These are phyloP conservation scores for Globisporangium sylvaticum DNA, from an alignment of 352 stramenopile genomes.

Conservation along the genomic window DNA sequence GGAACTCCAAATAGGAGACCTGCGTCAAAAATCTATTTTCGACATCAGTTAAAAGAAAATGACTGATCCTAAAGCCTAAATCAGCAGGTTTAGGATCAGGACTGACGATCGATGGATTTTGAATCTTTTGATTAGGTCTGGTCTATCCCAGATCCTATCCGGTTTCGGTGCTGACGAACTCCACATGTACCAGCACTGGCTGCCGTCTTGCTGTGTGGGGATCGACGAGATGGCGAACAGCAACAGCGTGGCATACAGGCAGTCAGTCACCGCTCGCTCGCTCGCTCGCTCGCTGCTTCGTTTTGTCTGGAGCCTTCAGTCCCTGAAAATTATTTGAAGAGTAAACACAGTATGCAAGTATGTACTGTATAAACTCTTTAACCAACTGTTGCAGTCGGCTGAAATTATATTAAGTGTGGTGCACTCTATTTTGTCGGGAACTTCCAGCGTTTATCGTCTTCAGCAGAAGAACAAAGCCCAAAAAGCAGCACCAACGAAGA, in stretches of 20 bases:
- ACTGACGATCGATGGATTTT: background rate
- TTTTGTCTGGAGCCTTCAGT: no score
- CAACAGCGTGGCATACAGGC: background rate
- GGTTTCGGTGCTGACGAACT: no score
- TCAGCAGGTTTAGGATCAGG: background rate
- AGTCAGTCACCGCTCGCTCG: no score
- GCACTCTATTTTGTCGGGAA: background rate
- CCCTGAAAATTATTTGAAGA: no score
- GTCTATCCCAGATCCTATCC: background rate
- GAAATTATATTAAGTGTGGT: background rate
- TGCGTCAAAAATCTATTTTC: no score
- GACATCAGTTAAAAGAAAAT: background rate
- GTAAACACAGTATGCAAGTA: no score
- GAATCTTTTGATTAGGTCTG: background rate
- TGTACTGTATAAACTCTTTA: no score
- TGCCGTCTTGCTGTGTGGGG: background rate
- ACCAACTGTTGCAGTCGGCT: background rate
- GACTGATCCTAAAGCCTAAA: background rate
- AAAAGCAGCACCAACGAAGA: conserved; percentile 2
- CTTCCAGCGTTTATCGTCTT: background rate
- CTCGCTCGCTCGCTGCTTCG: no score
- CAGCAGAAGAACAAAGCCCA: background rate
- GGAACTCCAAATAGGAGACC: background rate
- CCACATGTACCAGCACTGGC: background rate
- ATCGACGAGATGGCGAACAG: background rate